A percentile compares a stretch with the other conserved stretches of the same genome.
Conservation (phyloP, 164 flowering plant species). For the Chimonanthus praecox region DNA sequence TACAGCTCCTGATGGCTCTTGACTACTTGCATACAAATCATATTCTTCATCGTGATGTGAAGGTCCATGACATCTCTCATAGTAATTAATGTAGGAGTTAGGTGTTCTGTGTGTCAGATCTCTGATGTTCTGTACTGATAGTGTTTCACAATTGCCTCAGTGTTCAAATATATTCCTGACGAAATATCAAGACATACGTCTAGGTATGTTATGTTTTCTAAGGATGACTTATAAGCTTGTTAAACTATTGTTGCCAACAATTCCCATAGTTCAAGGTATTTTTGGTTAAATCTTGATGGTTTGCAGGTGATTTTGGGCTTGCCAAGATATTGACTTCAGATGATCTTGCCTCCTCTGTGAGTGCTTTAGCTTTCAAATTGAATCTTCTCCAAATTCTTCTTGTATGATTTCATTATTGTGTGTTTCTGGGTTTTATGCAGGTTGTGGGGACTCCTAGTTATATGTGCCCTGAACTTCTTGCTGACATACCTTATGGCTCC, state of each 20-base stretch:
- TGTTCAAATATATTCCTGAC: slow-evolving; percentile 98
- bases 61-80: slow-evolving; percentile 48
- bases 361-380: slow-evolving; percentile 19
- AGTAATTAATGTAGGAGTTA: slow-evolving; percentile 1
- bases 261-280: no score
- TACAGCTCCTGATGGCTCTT: slow-evolving; percentile 92
- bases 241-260: background rate
- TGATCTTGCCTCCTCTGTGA: slow-evolving; percentile 97
- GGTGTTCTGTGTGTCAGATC: background rate
- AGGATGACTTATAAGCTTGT: background rate
- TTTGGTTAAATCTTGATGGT: background rate
- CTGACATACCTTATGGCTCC: slow-evolving; percentile 98
- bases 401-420: no score
- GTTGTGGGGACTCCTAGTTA: slow-evolving; percentile 99
- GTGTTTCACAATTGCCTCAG: slow-evolving; percentile 40
- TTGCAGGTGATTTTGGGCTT: slow-evolving; percentile 97
- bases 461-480: slow-evolving; percentile 99
- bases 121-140: slow-evolving; percentile 21
- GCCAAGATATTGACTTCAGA: slow-evolving; percentile 93
- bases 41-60: slow-evolving; percentile 98
- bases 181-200: slow-evolving; percentile 83
- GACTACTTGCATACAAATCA: slow-evolving; percentile 90
- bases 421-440: slow-evolving; percentile 29
- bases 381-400: background rate
- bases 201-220: slow-evolving; percentile 46